Percentiles rank a stretch among this genome's conserved stretches.
Evolutionary conservation across 1,139 yeast genomes (phyloP).

Genomic region (Sugiyamaella sp.): DNA sequence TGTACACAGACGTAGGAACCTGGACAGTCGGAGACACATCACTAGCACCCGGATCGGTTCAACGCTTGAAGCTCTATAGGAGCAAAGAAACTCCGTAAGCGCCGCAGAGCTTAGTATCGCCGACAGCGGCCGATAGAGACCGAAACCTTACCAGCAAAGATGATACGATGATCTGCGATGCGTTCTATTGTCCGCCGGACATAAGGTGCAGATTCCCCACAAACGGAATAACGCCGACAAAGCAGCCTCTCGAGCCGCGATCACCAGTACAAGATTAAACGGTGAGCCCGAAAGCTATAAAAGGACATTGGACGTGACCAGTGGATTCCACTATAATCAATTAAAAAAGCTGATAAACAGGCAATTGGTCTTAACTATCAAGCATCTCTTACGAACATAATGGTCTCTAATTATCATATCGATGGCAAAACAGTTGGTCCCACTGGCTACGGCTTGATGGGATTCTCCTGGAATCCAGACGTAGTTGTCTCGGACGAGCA

Average conservation of each 20-base stretch:
- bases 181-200: neutral
- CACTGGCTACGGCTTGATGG: slow-evolving; percentile 66
- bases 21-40: no score
- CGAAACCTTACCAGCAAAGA: no score
- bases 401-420: slow-evolving; percentile 17
- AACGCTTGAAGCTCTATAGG: no score
- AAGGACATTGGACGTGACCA: neutral
- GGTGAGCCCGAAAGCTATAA: neutral
- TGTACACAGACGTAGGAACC: no score
- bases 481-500: slow-evolving; percentile 50
- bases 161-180: neutral
- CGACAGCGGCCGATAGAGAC: no score
- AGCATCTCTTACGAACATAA: neutral
- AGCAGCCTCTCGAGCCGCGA: slow-evolving; percentile 5
- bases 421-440: slow-evolving; percentile 26
- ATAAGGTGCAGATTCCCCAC: neutral
- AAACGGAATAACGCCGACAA: slow-evolving; percentile 1
- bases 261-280: neutral
- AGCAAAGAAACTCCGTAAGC: no score
- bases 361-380: neutral
- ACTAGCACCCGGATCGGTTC: no score
- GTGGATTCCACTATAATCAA: neutral
- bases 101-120: no score
- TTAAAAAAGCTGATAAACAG: neutral
- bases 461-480: slow-evolving; percentile 56